Base-by-base conservation (phyloP, 108 stramenopile species). In the Cyclotella choctawhatcheeana region DNA sequence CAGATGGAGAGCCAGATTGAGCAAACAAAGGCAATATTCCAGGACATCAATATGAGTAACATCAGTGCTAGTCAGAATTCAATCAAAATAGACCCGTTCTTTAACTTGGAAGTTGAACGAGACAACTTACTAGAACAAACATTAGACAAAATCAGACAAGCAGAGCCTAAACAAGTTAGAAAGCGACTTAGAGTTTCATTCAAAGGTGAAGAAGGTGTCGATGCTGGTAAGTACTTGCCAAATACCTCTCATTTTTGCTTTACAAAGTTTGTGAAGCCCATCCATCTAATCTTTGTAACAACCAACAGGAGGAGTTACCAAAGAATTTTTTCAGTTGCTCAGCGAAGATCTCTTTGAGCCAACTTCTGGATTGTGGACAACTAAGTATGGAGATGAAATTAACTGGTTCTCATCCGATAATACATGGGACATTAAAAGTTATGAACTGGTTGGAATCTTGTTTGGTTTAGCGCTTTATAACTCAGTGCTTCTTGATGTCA, bases 281-380 rank as follows among this genome's bases (percentile, higher is more conserved):
- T n/a, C n/a, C n/a, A n/a, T n/a, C n/a, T n/a, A n/a, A n/a, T n/a
- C n/a, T n/a, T n/a, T n/a, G n/a, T n/a, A n/a, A n/a, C n/a, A n/a
- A n/a, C n/a, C n/a, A n/a, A n/a, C n/a, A n/a, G n/a, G 97, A 16
- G 97, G 97, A 8, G 96, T 97, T 2, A 90, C 93, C 1, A 96
- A 95, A 68, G 97, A 98, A 79, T 98, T 97, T 75, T 96, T 96
- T 60, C 96, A 97, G 67, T 85, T 98, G 7, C 66, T 97, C 34
- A 84, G 82, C 44, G 82, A 85, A 43, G 84, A 97, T 58, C 74
- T 98, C 4, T 93, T 97, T 64, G 96, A 96, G 58, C 74, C 86
- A 26, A 81, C 76, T 52, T 93, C 90, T 40, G 94, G 93, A 27
- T 91, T 98, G 86, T 98, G 97, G 91, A 70, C 85, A 18, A 77